Conservation (phyloP, 164 flowering plant genomes). For the Vitis vinifera region DNA sequence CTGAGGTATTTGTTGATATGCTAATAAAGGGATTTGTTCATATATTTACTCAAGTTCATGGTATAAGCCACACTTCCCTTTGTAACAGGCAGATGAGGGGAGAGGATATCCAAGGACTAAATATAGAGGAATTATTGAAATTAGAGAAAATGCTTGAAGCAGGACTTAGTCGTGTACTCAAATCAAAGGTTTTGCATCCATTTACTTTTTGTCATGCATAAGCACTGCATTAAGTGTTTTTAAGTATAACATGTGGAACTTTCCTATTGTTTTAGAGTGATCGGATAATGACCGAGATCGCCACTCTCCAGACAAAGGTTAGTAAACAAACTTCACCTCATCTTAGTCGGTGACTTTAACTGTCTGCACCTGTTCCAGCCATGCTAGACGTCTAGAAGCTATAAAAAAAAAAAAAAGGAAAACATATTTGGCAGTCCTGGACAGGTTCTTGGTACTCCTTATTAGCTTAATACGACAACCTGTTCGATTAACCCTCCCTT, state of each 20-base stretch:
- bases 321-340: not conserved
- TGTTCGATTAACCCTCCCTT: too few species aligned
- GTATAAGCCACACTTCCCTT: not conserved
- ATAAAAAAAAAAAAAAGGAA: too few species aligned
- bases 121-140: conserved; percentile 31
- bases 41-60: not conserved
- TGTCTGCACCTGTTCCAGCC: too few species aligned
- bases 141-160: conserved; percentile 40
- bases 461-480: too few species aligned
- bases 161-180: conserved; percentile 34
- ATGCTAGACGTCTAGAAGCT: too few species aligned
- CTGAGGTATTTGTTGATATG: conserved; percentile 17
- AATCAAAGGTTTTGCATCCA: conserved; percentile 28
- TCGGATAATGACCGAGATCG: conserved; percentile 24
- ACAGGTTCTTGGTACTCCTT: too few species aligned
- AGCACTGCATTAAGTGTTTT: not conserved
- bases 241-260: not conserved
- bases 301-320: conserved; percentile 30
- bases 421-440: too few species aligned
- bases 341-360: not conserved
- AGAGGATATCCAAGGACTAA: conserved; percentile 42
- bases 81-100: conserved; percentile 40
- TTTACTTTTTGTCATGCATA: not conserved
- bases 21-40: too few species aligned
- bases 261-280: conserved; percentile 19